Percentiles rank a stretch among this genome's conserved stretches.
Conservation (phyloP, 345 rosid genomes). For the Eucalyptus lansdowneana region DNA sequence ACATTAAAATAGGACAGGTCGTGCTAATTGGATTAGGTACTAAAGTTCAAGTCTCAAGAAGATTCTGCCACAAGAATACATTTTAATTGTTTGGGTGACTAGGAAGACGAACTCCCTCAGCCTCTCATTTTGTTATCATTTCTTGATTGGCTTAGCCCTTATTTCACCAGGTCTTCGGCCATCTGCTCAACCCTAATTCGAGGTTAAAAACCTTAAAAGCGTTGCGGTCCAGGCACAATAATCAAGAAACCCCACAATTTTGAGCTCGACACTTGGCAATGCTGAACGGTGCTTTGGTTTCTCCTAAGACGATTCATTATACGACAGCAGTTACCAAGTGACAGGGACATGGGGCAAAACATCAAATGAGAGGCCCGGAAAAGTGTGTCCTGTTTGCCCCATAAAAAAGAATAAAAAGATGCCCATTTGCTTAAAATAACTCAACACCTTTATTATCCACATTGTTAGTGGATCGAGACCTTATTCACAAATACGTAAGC, state of each 20-base stretch:
- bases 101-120: neutral
- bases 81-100: neutral
- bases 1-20: neutral
- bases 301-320: neutral
- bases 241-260: neutral
- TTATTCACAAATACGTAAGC: conserved; percentile 18
- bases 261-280: neutral
- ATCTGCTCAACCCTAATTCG: neutral
- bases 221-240: neutral
- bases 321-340: neutral
- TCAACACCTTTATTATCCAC: conserved; percentile 18
- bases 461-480: conserved; percentile 30
- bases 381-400: neutral
- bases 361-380: neutral
- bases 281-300: neutral
- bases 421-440: neutral
- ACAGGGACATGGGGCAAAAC: neutral
- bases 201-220: neutral
- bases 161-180: neutral
- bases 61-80: neutral
- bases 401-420: neutral
- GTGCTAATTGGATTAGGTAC: neutral
- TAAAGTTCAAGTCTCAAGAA: neutral
- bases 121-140: neutral
- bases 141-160: neutral